Percentiles rank a stretch among this genome's conserved stretches.
Evolutionary conservation across 495 filamentous ascomycete genomes (phyloP).

Genomic region (Penicillium diatomitis): DNA sequence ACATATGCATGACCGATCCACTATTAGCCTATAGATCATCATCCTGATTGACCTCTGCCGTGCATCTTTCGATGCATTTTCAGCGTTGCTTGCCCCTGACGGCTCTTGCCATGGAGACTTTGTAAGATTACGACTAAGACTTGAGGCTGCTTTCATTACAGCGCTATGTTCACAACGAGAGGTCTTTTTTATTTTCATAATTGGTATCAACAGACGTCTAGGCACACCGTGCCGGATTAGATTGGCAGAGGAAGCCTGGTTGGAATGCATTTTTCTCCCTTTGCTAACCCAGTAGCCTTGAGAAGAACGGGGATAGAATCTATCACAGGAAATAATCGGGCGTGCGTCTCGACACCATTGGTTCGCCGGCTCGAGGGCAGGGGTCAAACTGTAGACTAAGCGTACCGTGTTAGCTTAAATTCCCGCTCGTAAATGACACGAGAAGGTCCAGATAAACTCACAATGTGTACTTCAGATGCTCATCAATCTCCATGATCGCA

Average conservation of each 20-base stretch:
- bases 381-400: constrained; percentile 96
- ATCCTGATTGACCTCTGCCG: too few species aligned
- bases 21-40: too few species aligned
- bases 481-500: constrained; percentile 99
- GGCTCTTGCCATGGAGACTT: too few species aligned
- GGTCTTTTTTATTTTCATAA: constrained; percentile 40
- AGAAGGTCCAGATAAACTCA: constrained; percentile 41
- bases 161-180: not conserved
- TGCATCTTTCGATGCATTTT: too few species aligned
- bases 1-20: too few species aligned
- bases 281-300: constrained; percentile 24
- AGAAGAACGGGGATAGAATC: constrained; percentile 24
- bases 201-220: constrained; percentile 41
- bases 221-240: constrained; percentile 35
- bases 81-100: too few species aligned
- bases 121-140: too few species aligned
- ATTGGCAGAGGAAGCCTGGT: constrained; percentile 19
- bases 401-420: constrained; percentile 7
- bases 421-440: not conserved
- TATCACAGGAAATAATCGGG: constrained; percentile 96
- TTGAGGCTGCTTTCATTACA: too few species aligned
- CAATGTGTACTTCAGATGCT: constrained; percentile 99
- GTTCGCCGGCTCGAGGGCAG: constrained; percentile 92
- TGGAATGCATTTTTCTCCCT: constrained; percentile 24
- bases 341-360: constrained; percentile 95